Conservation (phyloP, 1,284 basidiomycete species). For the Marasmius sp. region DNA sequence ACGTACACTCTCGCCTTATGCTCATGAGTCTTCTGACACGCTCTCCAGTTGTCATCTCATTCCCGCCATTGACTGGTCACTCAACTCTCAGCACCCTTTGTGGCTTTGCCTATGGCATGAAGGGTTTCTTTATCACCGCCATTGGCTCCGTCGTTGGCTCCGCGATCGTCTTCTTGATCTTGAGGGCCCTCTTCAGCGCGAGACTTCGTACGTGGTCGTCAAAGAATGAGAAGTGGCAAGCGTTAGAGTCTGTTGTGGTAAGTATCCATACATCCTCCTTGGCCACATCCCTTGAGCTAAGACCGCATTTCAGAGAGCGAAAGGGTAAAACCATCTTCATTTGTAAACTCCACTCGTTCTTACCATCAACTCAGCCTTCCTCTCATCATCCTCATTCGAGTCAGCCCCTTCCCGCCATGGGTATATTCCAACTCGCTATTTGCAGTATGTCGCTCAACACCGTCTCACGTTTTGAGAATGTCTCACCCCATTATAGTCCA, state of each 20-base stretch:
- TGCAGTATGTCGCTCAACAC: conserved; percentile 51
- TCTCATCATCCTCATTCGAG: conserved; percentile 76
- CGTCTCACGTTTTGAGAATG: not conserved
- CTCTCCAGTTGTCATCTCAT: conserved; percentile 58
- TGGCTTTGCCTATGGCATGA: conserved; percentile 82
- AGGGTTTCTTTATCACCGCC: conserved; percentile 67
- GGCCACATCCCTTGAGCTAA: not conserved
- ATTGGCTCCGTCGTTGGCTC: conserved; percentile 67
- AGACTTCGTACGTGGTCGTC: conserved; percentile 58
- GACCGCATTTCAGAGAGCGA: conserved; percentile 9
- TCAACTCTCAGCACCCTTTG: conserved; percentile 65
- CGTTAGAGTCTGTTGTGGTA: conserved; percentile 75
- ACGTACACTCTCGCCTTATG: conserved; percentile 19
- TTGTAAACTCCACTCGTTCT: not conserved
- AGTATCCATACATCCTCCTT: conserved; percentile 29
- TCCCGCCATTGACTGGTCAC: conserved; percentile 81
- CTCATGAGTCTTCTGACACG: conserved; percentile 11
- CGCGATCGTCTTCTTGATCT: conserved; percentile 58
- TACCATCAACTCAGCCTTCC: conserved; percentile 40
- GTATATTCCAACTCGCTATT: conserved; percentile 79
- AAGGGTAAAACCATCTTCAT: conserved; percentile 7
- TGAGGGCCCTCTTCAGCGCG: conserved; percentile 60
- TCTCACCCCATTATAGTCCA: conserved; percentile 50
- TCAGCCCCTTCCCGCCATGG: conserved; percentile 83
- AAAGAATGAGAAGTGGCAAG: conserved; percentile 71